A percentile compares a stretch with the other conserved stretches of the same genome.
Evolutionary conservation across 768 basidiomycete genomes (phyloP).

Genomic region (Glaciozyma martinii): DNA sequence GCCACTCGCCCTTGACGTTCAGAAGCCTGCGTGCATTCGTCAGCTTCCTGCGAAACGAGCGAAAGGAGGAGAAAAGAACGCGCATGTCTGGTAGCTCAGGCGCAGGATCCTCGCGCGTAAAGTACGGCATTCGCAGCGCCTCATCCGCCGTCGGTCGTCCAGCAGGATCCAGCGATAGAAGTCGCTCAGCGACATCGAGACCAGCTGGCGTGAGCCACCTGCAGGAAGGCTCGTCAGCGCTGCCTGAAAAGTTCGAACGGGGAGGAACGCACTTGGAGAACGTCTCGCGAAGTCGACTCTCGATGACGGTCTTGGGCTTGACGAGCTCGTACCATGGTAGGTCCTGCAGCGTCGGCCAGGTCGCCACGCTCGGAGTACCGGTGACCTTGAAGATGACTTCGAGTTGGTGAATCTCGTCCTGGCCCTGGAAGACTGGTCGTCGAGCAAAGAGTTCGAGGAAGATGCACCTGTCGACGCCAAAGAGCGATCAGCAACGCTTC

Average conservation of each 20-base stretch:
- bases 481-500: background rate
- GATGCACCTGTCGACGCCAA: constrained; percentile 60
- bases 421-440: constrained; percentile 95
- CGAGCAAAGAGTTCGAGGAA: constrained; percentile 95
- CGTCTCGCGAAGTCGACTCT: constrained; percentile 69
- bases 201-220: constrained; percentile 75
- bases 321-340: constrained; percentile 99
- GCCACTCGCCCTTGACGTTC: constrained; percentile 86
- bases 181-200: constrained; percentile 72
- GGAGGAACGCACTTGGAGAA: constrained; percentile 60
- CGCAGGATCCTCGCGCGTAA: constrained; percentile 64
- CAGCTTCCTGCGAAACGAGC: background rate
- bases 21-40: constrained; percentile 47
- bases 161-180: constrained; percentile 72
- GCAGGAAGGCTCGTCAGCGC: background rate
- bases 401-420: constrained; percentile 94
- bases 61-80: constrained; percentile 36
- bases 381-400: constrained; percentile 84
- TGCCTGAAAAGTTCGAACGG: background rate
- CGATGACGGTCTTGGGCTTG: constrained; percentile 66
- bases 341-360: constrained; percentile 69
- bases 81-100: constrained; percentile 70
- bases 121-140: constrained; percentile 76
- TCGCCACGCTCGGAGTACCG: constrained; percentile 57
- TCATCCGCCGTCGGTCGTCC: constrained; percentile 66